Conservation (phyloP, 441 rosid genomes). For the Iberis amara region DNA sequence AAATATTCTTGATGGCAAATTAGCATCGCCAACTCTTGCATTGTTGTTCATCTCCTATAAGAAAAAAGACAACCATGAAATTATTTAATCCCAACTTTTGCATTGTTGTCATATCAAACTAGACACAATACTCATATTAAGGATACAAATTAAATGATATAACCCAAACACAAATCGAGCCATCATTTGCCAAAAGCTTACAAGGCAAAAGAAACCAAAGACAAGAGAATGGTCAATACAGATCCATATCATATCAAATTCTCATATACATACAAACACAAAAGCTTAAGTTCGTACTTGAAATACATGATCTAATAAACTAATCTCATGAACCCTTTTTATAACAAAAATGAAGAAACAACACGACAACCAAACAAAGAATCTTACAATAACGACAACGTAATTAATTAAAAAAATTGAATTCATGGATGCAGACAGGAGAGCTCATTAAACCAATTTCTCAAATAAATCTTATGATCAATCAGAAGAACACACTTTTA, state of each 20-base stretch:
- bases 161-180: constrained; percentile 92
- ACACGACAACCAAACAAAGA: neutral
- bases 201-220: constrained; percentile 23
- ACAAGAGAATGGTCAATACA: constrained; percentile 20
- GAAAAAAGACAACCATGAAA: too few relatives aligned
- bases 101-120: constrained; percentile 10
- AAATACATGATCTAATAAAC: neutral
- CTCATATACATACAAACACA: neutral
- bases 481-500: neutral
- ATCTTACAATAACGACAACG: neutral
- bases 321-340: neutral
- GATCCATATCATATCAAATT: constrained; percentile 2
- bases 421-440: neutral
- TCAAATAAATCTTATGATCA: neutral
- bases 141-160: constrained; percentile 90
- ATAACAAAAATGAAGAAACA: neutral
- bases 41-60: too few relatives aligned
- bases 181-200: constrained; percentile 64
- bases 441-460: constrained; percentile 1
- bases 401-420: neutral
- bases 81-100: too few relatives aligned
- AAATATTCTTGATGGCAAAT: too few relatives aligned
- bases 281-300: neutral
- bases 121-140: constrained; percentile 15
- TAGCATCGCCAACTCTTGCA: too few relatives aligned